phyloP scores from a whole-genome alignment of 2,329 filamentous ascomycete genomes.

The Clarireedia hainanense region DNA sequence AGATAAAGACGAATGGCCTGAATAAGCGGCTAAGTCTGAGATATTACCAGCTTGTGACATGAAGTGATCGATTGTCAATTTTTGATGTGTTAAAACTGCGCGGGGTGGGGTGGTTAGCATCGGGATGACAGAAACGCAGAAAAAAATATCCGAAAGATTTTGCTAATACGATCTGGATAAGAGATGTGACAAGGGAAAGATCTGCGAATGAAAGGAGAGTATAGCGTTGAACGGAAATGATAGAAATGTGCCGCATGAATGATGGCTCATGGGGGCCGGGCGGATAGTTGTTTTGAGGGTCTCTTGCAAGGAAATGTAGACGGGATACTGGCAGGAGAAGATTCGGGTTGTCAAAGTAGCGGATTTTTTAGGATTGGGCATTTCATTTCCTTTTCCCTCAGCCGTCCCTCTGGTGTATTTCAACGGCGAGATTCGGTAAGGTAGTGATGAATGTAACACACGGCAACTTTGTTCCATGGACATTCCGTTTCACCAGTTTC shows the following conservation, averaged over 20 bases:
- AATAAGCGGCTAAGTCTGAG: constrained; percentile 27
- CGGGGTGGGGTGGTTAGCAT: constrained; percentile 15
- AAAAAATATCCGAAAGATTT: not conserved
- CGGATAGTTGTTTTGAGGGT: not conserved
- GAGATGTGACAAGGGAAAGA: not conserved
- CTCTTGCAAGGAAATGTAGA: not conserved
- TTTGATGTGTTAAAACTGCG: constrained; percentile 23
- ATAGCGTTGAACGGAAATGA: not conserved
- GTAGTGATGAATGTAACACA: constrained; percentile 4
- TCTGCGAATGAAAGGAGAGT: not conserved
- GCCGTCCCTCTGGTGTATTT: not conserved
- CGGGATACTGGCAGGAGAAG: not conserved
- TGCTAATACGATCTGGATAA: constrained; percentile 2
- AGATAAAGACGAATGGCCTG: constrained; percentile 26
- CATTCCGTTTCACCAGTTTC: constrained; percentile 8
- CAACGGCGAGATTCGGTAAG: not conserved
- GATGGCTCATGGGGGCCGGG: not conserved
- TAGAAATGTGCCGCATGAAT: not conserved
- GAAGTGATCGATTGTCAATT: constrained; percentile 26
- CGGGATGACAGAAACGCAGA: not conserved
- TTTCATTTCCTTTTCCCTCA: not conserved
- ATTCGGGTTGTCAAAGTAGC: not conserved
- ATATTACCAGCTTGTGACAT: constrained; percentile 31
- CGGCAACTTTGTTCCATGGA: constrained; percentile 7
- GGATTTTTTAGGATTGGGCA: constrained; percentile 3